Evolutionary conservation across 2,329 filamentous ascomycete species (phyloP).

Genomic region (Neospermospora avenae): DNA sequence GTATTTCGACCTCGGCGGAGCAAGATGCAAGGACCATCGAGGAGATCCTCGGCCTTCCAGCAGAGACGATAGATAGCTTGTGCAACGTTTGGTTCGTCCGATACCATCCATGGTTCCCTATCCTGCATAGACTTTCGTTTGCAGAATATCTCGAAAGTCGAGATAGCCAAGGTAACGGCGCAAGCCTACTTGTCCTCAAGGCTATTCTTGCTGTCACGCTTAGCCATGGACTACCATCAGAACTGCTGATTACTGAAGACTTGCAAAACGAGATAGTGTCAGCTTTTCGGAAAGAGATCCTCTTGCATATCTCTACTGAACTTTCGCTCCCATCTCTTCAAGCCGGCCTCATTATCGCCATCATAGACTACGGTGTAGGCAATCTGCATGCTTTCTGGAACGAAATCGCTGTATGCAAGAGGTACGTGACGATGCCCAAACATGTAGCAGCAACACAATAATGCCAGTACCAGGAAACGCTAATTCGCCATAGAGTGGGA

Average conservation of each 20-base stretch:
- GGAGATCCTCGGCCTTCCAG: too few species aligned
- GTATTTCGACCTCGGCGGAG: too few species aligned
- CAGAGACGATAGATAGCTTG: too few species aligned
- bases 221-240: too few species aligned
- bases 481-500: conserved; percentile 29
- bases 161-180: too few species aligned
- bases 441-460: background rate
- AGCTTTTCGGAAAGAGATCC: too few species aligned
- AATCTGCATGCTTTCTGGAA: conserved; percentile 35
- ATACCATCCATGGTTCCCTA: conserved; percentile 4
- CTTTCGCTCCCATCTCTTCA: conserved; percentile 35
- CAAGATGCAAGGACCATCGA: too few species aligned
- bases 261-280: too few species aligned
- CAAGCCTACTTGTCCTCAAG: conserved; percentile 24
- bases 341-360: conserved; percentile 34
- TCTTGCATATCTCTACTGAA: too few species aligned
- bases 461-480: too few species aligned
- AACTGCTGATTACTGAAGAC: too few species aligned
- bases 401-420: conserved; percentile 35
- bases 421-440: conserved; percentile 17
- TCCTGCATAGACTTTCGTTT: background rate
- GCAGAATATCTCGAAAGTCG: too few species aligned
- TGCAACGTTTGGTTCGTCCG: background rate
- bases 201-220: conserved; percentile 34
- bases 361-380: conserved; percentile 15